A percentile compares a stretch with the other conserved stretches of the same genome.
Evolutionary conservation across 78 protist genomes (phyloP).

Genomic region (Polysphondylium violaceum): DNA sequence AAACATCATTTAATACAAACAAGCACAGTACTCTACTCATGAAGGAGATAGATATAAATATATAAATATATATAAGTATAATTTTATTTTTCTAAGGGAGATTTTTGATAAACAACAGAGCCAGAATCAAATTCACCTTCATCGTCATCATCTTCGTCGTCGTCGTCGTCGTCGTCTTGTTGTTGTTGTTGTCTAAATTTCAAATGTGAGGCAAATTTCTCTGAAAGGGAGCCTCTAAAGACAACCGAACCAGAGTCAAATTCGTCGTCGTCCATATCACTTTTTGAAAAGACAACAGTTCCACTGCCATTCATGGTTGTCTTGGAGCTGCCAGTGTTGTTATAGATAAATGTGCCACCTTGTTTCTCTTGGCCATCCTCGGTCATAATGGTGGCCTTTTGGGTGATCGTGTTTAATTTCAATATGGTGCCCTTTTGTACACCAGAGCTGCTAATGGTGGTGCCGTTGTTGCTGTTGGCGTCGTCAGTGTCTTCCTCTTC

Average conservation of each 20-base stretch:
- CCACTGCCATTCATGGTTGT: background rate
- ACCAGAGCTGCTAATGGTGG: background rate
- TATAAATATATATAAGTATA: background rate
- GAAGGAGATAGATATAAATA: no score
- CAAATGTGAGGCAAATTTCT: constrained; percentile 23
- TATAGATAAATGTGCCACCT: no score
- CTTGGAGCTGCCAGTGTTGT: background rate
- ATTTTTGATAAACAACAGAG: constrained; percentile 53
- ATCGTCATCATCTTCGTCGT: constrained; percentile 27
- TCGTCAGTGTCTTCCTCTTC: constrained; percentile 14
- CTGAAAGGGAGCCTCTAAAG: constrained; percentile 30
- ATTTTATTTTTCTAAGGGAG: constrained; percentile 8
- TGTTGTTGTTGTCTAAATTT: constrained; percentile 36
- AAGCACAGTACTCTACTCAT: no score
- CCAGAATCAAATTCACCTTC: constrained; percentile 60
- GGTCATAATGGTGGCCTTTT: constrained; percentile 42
- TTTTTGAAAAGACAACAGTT: constrained; percentile 57
- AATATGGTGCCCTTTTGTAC: constrained; percentile 62
- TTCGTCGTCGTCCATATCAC: background rate
- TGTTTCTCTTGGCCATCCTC: background rate
- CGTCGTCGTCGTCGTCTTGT: constrained; percentile 23
- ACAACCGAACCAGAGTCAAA: constrained; percentile 28
- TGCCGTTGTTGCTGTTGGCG: background rate
- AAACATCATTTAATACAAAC: background rate
- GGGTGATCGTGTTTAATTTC: constrained; percentile 49